Percentiles rank a stretch among this genome's conserved stretches.
phyloP scores from a whole-genome alignment of 2,329 filamentous ascomycete species.

The Calonectria montana region DNA sequence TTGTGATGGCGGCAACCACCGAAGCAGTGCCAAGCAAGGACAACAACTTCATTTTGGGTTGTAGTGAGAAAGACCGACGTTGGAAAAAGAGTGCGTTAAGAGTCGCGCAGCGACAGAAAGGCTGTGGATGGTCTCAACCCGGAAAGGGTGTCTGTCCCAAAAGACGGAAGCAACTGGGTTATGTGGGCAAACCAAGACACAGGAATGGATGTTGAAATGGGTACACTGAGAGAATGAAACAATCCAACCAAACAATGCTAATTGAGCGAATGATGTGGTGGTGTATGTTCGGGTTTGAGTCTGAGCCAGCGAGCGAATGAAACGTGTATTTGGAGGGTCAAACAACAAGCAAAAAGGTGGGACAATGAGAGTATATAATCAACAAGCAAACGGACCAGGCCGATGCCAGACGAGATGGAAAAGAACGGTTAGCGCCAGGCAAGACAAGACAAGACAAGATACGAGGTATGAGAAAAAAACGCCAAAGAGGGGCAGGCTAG shows the following conservation, averaged over 20 bases:
- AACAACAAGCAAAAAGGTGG: not conserved
- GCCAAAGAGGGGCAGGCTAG: conserved; percentile 16
- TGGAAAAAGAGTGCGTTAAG: not conserved
- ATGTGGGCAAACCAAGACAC: not conserved
- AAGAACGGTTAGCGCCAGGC: conserved; percentile 12
- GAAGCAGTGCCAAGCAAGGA: conserved; percentile 14
- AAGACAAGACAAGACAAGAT: conserved; percentile 10
- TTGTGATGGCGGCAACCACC: conserved; percentile 10
- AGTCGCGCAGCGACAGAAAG: conserved; percentile 10
- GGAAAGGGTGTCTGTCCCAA: not conserved
- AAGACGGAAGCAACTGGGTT: not conserved
- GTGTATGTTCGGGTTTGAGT: not conserved
- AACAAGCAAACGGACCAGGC: conserved; percentile 8
- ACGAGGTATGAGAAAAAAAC: conserved; percentile 9
- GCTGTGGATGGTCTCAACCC: not conserved
- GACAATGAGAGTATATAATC: conserved; percentile 12
- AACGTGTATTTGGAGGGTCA: not conserved
- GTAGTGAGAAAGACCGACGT: not conserved
- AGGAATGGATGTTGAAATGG: not conserved
- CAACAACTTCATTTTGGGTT: conserved; percentile 20
- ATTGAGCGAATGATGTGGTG: not conserved
- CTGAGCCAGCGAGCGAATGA: not conserved
- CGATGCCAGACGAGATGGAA: not conserved
- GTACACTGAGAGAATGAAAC: not conserved
- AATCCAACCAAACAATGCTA: not conserved